Evolutionary conservation across 192 early-diverging fungal genomes (phyloP), one percentile per base, ranked within the genome.

Genomic region (Coemansia sp.): DNA sequence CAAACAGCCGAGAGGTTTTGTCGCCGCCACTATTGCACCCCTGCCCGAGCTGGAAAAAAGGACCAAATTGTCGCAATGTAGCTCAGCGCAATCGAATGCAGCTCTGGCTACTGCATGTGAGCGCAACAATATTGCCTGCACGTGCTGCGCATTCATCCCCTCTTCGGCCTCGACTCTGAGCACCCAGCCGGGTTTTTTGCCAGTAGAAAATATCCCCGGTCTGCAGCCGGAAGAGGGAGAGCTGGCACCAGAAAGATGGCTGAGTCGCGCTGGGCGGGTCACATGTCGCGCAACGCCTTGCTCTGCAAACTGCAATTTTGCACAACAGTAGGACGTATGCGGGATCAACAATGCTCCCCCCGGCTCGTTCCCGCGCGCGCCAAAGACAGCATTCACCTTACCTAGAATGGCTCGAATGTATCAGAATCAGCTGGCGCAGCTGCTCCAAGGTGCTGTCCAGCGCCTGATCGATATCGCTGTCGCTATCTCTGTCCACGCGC

Each of bases 391-490:
- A 39, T 39, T 39, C 29, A 54, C 27, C 53, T 32, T 55, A 55
- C 53, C 53, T 55, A 28, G 4, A 44, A 55, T 55, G 23, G 19
- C 14, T 25, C 17, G 51, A 38, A 15, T 29, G 45, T 19, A 23
- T n/a, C 22, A 50, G 50, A 41, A 58, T 38, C 49, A 40, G 50
- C 22, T 3, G 35, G 31, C 21, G 29, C 60, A 69, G 39, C 36
- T 62, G 60, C 23, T 15, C 32, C 15, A 60, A 5, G 29, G 58
- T 55, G 21, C 15, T 36, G 27, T 19, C 28, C 26, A 62, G 35
- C 10, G n/a, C 46, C n/a, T 30, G 32, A 30, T 53, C 41, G 21
- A 10, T 23, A 25, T 5, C 44, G 20, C 31, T 53, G 6, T 28
- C 14, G 20, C 26, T 46, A 22, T 15, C 22, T 23, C 17, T 36